Evolutionary conservation across 2,329 filamentous ascomycete genomes (phyloP).

Genomic region (Diaporthe batatas): DNA sequence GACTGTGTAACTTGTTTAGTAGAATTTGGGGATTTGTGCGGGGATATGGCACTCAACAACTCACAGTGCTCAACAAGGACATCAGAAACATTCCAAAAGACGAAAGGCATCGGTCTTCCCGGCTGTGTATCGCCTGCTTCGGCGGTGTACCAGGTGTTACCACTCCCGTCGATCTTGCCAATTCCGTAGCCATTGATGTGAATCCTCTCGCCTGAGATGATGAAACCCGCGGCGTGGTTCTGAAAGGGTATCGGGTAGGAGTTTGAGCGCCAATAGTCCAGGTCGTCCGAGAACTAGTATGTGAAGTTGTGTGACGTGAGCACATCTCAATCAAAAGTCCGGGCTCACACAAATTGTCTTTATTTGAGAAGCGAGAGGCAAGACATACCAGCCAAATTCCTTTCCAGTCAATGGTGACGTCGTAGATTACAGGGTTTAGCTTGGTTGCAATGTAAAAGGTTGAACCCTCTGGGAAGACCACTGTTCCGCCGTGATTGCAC

Average conservation of each 20-base stretch:
- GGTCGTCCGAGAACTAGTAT: conserved; percentile 60
- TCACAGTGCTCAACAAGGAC: conserved; percentile 63
- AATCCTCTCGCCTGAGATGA: conserved; percentile 64
- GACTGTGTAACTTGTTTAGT: conserved; percentile 47
- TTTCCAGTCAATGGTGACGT: conserved; percentile 65
- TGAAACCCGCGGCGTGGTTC: conserved; percentile 67
- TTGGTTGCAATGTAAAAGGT: conserved; percentile 64
- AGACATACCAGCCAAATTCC: conserved; percentile 62
- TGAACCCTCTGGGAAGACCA: conserved; percentile 64
- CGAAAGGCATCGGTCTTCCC: conserved; percentile 69
- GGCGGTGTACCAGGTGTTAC: conserved; percentile 66
- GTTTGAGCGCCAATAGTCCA: conserved; percentile 68
- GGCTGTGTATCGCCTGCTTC: conserved; percentile 61
- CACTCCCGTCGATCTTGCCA: conserved; percentile 67
- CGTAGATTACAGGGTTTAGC: conserved; percentile 62
- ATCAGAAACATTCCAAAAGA: conserved; percentile 69
- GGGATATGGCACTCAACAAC: conserved; percentile 10
- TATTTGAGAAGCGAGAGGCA: background rate
- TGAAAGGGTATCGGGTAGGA: conserved; percentile 67
- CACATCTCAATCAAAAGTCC: conserved; percentile 13
- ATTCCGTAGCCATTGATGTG: conserved; percentile 64
- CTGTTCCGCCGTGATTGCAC: conserved; percentile 50
- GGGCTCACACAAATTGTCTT: background rate
- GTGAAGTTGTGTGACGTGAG: conserved; percentile 1
- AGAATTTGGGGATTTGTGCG: background rate